A percentile compares a stretch with the other conserved stretches of the same genome.
Conservation (phyloP, 2,329 filamentous ascomycete genomes). For the Colletotrichum truncatum region DNA sequence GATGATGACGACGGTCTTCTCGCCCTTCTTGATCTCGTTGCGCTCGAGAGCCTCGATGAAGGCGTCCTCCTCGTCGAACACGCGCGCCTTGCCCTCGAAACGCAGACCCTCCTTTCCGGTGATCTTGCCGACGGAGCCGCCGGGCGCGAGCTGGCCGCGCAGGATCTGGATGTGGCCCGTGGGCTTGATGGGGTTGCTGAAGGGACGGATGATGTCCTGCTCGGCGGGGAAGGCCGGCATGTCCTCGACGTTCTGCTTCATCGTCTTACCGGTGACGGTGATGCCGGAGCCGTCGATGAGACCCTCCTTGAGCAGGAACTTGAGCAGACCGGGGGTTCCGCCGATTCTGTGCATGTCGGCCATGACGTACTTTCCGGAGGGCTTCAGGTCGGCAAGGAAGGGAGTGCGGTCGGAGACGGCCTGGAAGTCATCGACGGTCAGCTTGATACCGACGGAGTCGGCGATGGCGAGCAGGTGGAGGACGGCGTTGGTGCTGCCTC, state of each 20-base stretch:
- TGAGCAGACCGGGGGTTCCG: constrained; percentile 87
- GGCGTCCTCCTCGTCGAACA: constrained; percentile 85
- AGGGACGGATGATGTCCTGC: constrained; percentile 83
- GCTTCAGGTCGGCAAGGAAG: constrained; percentile 85
- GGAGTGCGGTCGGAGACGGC: constrained; percentile 80
- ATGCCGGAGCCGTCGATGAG: constrained; percentile 82
- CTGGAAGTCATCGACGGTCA: constrained; percentile 90
- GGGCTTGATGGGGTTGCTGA: constrained; percentile 85
- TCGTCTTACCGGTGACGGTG: constrained; percentile 89
- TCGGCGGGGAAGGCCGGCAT: constrained; percentile 78
- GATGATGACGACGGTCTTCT: constrained; percentile 91
- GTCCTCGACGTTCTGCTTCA: constrained; percentile 84
- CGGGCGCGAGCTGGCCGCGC: constrained; percentile 84
- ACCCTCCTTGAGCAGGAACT: constrained; percentile 84
- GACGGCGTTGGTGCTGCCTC: constrained; percentile 87
- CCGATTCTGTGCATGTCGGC: constrained; percentile 86
- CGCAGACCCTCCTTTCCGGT: constrained; percentile 91
- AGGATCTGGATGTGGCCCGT: constrained; percentile 92
- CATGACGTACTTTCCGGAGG: constrained; percentile 89
- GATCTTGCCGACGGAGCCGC: constrained; percentile 91
- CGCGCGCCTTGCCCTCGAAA: constrained; percentile 82
- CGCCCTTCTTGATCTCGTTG: constrained; percentile 82
- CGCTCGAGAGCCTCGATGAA: constrained; percentile 81
- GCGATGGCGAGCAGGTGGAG: constrained; percentile 87
- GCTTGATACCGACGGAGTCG: constrained; percentile 81